phyloP scores from a whole-genome alignment of 1,139 yeast species.

The Yamadazyma kanchanaburiensis region DNA sequence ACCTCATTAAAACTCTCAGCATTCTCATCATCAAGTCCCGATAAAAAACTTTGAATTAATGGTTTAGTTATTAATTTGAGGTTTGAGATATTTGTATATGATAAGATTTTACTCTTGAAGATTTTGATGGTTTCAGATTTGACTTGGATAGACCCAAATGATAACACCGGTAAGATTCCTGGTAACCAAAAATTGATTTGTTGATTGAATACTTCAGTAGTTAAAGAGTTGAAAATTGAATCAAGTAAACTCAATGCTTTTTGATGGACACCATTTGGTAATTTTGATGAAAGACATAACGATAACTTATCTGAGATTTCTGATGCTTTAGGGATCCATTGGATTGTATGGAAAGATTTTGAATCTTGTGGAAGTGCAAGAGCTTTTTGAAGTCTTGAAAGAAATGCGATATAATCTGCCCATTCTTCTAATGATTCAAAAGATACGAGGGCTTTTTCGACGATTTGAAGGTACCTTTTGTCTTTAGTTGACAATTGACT shows the following conservation, averaged over 20 bases:
- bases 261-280: constrained; percentile 95
- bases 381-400: constrained; percentile 74
- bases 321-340: constrained; percentile 38
- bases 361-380: constrained; percentile 37
- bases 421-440: constrained; percentile 90
- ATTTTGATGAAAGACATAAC: constrained; percentile 67
- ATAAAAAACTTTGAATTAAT: constrained; percentile 66
- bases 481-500: constrained; percentile 11
- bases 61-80: constrained; percentile 63
- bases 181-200: constrained; percentile 77
- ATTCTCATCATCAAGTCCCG: constrained; percentile 90
- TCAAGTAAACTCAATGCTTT: constrained; percentile 79
- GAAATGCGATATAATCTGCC: constrained; percentile 96
- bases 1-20: constrained; percentile 73
- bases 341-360: constrained; percentile 36
- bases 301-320: constrained; percentile 51
- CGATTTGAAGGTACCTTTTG: constrained; percentile 59
- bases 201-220: constrained; percentile 46
- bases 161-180: constrained; percentile 79
- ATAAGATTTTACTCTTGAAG: constrained; percentile 52
- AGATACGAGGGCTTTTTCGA: constrained; percentile 71
- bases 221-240: constrained; percentile 61
- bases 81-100: constrained; percentile 42
- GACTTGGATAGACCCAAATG: constrained; percentile 85
- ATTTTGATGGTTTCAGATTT: constrained; percentile 71